Conservation (phyloP, 257 asterid genomes). For the Nemophila menziesii region DNA sequence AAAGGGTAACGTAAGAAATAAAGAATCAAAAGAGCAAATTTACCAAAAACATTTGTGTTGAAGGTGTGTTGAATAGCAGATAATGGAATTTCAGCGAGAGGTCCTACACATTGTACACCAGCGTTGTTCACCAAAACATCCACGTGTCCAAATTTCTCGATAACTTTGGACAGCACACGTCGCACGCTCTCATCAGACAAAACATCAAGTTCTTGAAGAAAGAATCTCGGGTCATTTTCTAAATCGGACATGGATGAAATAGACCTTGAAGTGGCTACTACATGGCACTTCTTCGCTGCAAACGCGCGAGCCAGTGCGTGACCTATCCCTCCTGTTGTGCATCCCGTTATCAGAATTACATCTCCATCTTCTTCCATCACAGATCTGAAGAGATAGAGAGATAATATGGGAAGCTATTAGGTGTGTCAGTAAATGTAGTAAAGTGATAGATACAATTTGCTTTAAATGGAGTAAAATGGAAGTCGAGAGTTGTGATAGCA, state of each 20-base stretch:
- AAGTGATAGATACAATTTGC: too few species aligned
- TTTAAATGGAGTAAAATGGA: too few species aligned
- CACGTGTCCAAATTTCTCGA: constrained; percentile 58
- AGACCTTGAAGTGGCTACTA: constrained; percentile 83
- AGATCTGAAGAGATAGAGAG: too few species aligned
- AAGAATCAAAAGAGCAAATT: too few species aligned
- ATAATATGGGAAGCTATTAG: too few species aligned
- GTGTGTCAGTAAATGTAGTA: too few species aligned
- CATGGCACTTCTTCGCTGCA: constrained; percentile 60
- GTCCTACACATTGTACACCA: constrained; percentile 83
- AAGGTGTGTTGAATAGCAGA: constrained; percentile 49
- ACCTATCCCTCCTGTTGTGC: constrained; percentile 84
- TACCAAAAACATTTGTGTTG: constrained; percentile 77
- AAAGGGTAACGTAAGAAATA: too few species aligned
- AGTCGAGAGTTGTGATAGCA: too few species aligned
- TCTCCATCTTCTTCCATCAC: too few species aligned
- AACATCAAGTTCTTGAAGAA: constrained; percentile 64
- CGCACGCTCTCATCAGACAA: constrained; percentile 58
- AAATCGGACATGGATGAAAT: constrained; percentile 53
- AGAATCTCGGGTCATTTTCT: constrained; percentile 47
- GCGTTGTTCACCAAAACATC: constrained; percentile 84
- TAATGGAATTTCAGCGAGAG: constrained; percentile 76
- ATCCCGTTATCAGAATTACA: constrained; percentile 74
- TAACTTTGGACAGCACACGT: constrained; percentile 40
- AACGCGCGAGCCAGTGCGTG: constrained; percentile 76